These are phyloP conservation scores for Triticum urartu DNA, from an alignment of 176 grass and related monocot species.

Conservation along the genomic window DNA sequence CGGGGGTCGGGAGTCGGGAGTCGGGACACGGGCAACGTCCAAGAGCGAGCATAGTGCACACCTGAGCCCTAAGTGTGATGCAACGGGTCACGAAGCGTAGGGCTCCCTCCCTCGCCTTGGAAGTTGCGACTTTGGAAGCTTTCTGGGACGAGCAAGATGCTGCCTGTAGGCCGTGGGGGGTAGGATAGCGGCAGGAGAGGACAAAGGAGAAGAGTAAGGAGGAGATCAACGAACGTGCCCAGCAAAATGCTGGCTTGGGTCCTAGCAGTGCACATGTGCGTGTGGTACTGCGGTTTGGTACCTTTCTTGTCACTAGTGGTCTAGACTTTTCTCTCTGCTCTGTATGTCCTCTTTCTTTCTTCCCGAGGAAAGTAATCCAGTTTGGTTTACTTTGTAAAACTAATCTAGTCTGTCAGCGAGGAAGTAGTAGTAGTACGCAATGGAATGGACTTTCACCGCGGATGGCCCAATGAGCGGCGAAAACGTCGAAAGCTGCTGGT, in stretches of 20 bases:
- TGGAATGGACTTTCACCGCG: neutral
- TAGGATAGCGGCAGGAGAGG: conserved; percentile 9
- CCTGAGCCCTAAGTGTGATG: neutral
- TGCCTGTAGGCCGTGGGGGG: neutral
- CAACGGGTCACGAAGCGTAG: neutral
- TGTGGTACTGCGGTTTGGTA: neutral
- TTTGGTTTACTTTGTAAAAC: neutral
- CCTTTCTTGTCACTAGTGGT: conserved; percentile 10
- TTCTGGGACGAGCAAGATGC: neutral
- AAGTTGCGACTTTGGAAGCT: neutral
- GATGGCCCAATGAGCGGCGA: neutral
- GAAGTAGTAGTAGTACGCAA: neutral
- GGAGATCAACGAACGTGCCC: conserved; percentile 13
- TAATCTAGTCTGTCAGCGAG: neutral
- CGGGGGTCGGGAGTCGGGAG: no score
- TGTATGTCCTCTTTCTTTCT: neutral
- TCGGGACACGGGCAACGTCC: neutral
- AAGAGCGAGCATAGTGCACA: neutral
- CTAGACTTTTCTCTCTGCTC: neutral
- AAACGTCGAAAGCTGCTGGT: neutral
- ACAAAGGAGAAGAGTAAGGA: conserved; percentile 14
- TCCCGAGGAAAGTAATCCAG: neutral
- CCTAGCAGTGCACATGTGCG: neutral
- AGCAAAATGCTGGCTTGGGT: neutral
- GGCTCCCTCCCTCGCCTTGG: neutral